These are phyloP conservation scores for Durio zibethinus DNA, from an alignment of 345 rosid genomes.

Conservation along the genomic window DNA sequence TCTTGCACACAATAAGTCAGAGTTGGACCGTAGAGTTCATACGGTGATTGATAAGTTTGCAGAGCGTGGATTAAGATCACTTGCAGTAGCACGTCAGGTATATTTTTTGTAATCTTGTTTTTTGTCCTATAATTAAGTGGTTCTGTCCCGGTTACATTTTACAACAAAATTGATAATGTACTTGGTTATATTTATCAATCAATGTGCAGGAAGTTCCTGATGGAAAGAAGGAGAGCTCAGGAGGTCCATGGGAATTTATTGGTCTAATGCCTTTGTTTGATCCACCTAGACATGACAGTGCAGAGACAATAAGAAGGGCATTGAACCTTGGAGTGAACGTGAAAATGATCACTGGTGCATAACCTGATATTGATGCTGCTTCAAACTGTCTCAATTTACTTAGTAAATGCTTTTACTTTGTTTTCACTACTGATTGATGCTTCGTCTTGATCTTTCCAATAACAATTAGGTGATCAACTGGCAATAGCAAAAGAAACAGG, in stretches of 20 bases:
- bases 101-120: not conserved
- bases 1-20: slow-evolving; percentile 50
- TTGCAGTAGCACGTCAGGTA: slow-evolving; percentile 66
- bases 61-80: slow-evolving; percentile 58
- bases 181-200: slow-evolving; percentile 2
- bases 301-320: slow-evolving; percentile 56
- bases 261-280: slow-evolving; percentile 64
- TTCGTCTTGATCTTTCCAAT: not conserved
- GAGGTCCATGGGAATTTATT: slow-evolving; percentile 61
- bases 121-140: not conserved
- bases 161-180: not conserved
- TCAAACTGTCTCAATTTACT: not conserved
- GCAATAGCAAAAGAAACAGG: slow-evolving; percentile 72
- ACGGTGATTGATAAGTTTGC: slow-evolving; percentile 55
- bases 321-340: slow-evolving; percentile 66
- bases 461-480: slow-evolving; percentile 50
- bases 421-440: not conserved
- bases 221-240: slow-evolving; percentile 52
- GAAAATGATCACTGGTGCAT: slow-evolving; percentile 59
- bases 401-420: not conserved
- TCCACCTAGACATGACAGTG: slow-evolving; percentile 69
- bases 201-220: slow-evolving; percentile 61
- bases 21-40: slow-evolving; percentile 57
- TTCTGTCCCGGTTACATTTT: not conserved
- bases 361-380: not conserved